A percentile compares a stretch with the other conserved stretches of the same genome.
Evolutionary conservation across 2,329 filamentous ascomycete species (phyloP).

Genomic region (Paraphoma chrysanthemicola): DNA sequence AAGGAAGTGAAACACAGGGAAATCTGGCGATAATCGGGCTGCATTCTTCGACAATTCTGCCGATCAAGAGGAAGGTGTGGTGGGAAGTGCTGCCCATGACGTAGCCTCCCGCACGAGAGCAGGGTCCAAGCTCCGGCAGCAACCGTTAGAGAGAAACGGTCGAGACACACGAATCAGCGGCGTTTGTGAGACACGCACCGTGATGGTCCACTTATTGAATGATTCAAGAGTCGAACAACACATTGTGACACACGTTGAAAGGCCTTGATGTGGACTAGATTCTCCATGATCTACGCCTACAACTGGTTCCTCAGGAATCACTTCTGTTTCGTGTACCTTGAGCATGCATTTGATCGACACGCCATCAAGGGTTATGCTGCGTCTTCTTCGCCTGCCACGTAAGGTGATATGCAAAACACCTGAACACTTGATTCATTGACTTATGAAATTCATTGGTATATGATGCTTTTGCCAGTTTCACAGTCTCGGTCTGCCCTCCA

Average conservation of each 20-base stretch:
- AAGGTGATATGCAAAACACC: too few relatives aligned
- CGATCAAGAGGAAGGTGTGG: slow-evolving; percentile 1
- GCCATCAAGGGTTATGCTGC: too few relatives aligned
- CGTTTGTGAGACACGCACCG: neutral
- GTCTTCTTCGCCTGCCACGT: too few relatives aligned
- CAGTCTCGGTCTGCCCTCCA: slow-evolving; percentile 30
- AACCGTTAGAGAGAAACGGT: neutral
- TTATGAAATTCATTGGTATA: too few relatives aligned
- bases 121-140: neutral
- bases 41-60: neutral
- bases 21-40: neutral
- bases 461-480: slow-evolving; percentile 3
- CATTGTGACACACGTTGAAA: too few relatives aligned
- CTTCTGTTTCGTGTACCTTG: too few relatives aligned
- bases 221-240: too few relatives aligned
- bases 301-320: too few relatives aligned
- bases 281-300: too few relatives aligned
- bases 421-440: too few relatives aligned
- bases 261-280: too few relatives aligned
- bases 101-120: neutral
- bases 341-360: too few relatives aligned
- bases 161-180: neutral
- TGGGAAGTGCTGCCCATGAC: neutral
- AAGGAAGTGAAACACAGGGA: neutral
- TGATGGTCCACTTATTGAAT: neutral